Evolutionary conservation across 2,329 filamentous ascomycete genomes (phyloP), one percentile per base, ranked within the genome.

Genomic region (Fusarium virguliforme): DNA sequence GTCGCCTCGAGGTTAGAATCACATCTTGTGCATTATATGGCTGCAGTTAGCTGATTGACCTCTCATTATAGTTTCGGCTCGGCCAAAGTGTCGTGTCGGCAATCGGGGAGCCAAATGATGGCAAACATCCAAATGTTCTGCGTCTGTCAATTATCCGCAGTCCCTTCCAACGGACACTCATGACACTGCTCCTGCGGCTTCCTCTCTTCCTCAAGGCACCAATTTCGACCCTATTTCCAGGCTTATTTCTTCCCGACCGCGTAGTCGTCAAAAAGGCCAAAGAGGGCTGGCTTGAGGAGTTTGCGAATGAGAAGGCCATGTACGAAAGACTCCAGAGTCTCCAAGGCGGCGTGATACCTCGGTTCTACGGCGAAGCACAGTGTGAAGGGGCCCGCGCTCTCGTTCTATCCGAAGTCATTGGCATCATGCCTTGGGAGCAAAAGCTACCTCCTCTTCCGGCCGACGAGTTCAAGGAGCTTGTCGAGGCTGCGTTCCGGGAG

Each of bases 261-360:
- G 22, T 60, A n/a, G 69, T 75, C 18, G 55, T 75, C 15, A 76
- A 75, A 62, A 71, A 53, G 46, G 51, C 65, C 28, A 75, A 76
- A 46, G 58, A 62, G 24, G 70, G 65, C 30, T 76, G 72, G 74
- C 68, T 74, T 18, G 66, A 75, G 13, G 73, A 75, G 53, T 76
- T 76, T 51, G 68, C 72, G 41, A 69, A 67, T 43, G 74, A 76
- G 64, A 67, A 68, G 54, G 63, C 60, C 26, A 62, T 60, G 35
- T 75, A 75, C 60, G 41, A 67, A 28, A 67, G 58, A 38, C 60
- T 74, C 9, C 46, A 63, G 24, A 56, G 54, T 28, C 57, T 76
- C 12, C 74, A 75, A 50, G 73, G 74, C 22, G 46, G 38, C 38
- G 59, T 75, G 26, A 74, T 76, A 26, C 73, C 74, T 8, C 63